These are phyloP conservation scores for Cercospora janseana DNA, from an alignment of 2,329 filamentous ascomycete species.

Conservation along the genomic window DNA sequence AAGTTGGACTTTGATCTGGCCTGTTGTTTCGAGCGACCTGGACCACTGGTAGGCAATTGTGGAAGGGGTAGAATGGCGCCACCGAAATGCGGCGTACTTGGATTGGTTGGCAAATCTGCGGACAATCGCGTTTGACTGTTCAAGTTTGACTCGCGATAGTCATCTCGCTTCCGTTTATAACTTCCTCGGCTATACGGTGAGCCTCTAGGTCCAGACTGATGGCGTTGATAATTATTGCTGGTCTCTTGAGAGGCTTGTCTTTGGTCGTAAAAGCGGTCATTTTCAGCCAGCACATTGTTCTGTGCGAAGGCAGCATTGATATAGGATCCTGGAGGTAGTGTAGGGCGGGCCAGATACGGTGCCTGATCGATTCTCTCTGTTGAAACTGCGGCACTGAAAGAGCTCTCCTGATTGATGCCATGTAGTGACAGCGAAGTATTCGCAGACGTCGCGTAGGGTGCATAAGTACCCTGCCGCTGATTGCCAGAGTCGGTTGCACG, in stretches of 20 bases:
- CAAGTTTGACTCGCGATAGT: not conserved
- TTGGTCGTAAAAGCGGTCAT: too few relatives aligned
- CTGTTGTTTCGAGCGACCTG: not conserved
- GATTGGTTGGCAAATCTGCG: not conserved
- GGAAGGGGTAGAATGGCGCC: slow-evolving; percentile 17
- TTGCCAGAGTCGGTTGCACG: not conserved
- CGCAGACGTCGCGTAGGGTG: not conserved
- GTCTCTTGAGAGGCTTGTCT: too few relatives aligned
- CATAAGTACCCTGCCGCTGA: not conserved
- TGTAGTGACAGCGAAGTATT: not conserved
- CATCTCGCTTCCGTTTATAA: slow-evolving; percentile 39
- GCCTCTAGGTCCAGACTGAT: too few relatives aligned
- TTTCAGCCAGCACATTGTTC: too few relatives aligned
- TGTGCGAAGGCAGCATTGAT: slow-evolving; percentile 33
- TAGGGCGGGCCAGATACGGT: not conserved
- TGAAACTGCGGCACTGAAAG: not conserved
- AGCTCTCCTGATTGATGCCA: not conserved
- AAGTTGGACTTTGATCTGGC: slow-evolving; percentile 31
- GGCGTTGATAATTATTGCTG: too few relatives aligned
- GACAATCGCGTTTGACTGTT: not conserved
- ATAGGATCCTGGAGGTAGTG: slow-evolving; percentile 30
- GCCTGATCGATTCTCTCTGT: not conserved
- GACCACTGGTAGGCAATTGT: too few relatives aligned
- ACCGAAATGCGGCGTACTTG: slow-evolving; percentile 21
- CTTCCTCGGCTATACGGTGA: too few relatives aligned